Conservation (phyloP, 116 monocot species). For the Posidonia oceanica region DNA sequence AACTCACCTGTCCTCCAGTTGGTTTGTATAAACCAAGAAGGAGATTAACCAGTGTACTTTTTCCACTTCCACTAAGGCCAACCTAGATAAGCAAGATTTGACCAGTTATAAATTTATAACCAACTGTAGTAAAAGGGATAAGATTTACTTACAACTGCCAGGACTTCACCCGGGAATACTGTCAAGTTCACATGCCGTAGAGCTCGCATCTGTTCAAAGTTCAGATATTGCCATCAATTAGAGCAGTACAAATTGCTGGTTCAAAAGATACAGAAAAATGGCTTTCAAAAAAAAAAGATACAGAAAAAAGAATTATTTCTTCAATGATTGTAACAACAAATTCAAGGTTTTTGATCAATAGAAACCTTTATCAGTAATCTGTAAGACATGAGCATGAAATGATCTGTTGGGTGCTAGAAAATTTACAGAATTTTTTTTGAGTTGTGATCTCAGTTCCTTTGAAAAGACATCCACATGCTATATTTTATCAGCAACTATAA, state of each 20-base stretch:
- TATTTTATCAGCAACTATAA: too few species aligned
- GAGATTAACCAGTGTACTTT: constrained; percentile 85
- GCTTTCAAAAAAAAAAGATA: too few species aligned
- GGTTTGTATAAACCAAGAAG: constrained; percentile 87
- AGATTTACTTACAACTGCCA: constrained; percentile 74
- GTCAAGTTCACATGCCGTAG: constrained; percentile 44
- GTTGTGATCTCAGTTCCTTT: too few species aligned
- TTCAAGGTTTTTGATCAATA: too few species aligned
- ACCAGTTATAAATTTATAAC: background rate
- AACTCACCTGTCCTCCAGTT: constrained; percentile 66
- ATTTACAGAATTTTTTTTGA: too few species aligned
- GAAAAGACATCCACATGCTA: too few species aligned
- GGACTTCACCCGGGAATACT: constrained; percentile 60
- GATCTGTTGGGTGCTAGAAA: too few species aligned
- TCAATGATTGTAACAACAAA: too few species aligned
- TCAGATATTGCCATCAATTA: background rate
- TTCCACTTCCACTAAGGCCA: constrained; percentile 97
- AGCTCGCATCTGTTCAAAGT: constrained; percentile 40
- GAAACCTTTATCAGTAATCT: too few species aligned
- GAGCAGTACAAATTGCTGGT: background rate
- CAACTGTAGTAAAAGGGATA: background rate
- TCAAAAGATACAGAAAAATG: background rate
- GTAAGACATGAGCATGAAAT: too few species aligned
- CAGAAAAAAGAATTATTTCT: background rate
- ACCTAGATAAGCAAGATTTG: constrained; percentile 33